These are phyloP conservation scores for Trichocladium uniseriatum DNA, from an alignment of 495 filamentous ascomycete genomes.

Conservation along the genomic window DNA sequence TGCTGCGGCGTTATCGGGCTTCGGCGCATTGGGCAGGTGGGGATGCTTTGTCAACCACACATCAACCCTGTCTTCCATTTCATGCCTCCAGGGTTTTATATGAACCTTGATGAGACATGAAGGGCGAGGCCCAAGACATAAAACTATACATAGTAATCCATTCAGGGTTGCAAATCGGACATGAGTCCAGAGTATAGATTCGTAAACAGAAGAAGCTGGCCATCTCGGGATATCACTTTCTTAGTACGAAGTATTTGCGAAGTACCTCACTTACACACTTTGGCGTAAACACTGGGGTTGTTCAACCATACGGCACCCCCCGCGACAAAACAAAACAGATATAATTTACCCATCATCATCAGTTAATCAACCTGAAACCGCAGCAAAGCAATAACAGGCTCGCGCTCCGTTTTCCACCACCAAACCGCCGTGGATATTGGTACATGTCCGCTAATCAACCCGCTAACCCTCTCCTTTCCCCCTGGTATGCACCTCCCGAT, in stretches of 20 bases:
- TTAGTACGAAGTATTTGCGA: too few relatives aligned
- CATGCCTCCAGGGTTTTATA: too few relatives aligned
- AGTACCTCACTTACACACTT: too few relatives aligned
- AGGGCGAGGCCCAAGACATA: too few relatives aligned
- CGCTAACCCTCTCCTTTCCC: background rate
- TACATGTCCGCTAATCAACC: background rate
- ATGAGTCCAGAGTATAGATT: too few relatives aligned
- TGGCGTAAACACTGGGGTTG: too few relatives aligned
- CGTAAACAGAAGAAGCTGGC: too few relatives aligned
- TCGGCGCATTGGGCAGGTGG: background rate
- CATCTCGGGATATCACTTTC: too few relatives aligned
- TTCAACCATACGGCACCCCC: too few relatives aligned
- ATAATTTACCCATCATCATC: constrained; percentile 7
- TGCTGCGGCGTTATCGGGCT: background rate
- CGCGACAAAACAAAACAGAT: background rate
- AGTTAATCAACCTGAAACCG: constrained; percentile 8
- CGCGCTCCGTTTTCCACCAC: constrained; percentile 4
- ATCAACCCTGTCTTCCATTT: background rate
- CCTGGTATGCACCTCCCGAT: background rate
- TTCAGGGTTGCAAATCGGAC: too few relatives aligned
- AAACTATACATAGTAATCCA: too few relatives aligned
- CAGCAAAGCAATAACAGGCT: constrained; percentile 5
- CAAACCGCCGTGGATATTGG: constrained; percentile 5
- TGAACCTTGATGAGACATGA: too few relatives aligned
- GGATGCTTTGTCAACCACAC: background rate